phyloP scores from a whole-genome alignment of 139 green algal species.

The Parachlorella kessleri region DNA sequence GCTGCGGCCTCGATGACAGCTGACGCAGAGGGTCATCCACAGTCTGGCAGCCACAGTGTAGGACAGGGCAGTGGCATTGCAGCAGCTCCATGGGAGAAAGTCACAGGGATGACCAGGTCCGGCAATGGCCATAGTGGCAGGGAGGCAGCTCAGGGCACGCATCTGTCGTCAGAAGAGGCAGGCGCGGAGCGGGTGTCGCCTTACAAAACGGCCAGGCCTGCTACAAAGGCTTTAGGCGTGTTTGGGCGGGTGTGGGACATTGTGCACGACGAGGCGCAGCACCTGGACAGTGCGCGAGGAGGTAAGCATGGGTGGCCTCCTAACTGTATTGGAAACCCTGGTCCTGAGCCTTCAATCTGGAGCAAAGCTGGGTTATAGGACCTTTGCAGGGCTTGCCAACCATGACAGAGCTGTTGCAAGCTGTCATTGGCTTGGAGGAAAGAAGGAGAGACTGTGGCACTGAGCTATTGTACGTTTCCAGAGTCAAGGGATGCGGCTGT shows the following conservation, averaged over 20 bases:
- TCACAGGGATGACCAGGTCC: not conserved
- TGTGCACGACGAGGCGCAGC: slow-evolving; percentile 32
- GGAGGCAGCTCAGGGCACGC: not conserved
- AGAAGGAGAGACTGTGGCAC: no score
- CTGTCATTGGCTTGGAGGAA: no score
- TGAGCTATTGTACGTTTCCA: no score
- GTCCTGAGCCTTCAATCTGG: no score
- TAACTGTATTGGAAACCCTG: no score
- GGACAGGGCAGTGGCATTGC: not conserved
- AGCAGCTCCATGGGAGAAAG: not conserved
- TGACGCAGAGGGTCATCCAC: not conserved
- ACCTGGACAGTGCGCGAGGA: slow-evolving; percentile 16
- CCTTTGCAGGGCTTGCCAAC: no score
- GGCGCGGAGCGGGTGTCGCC: not conserved
- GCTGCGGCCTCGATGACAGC: not conserved
- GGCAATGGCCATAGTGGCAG: no score
- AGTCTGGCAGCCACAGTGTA: not conserved
- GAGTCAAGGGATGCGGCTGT: no score
- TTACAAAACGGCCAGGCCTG: not conserved
- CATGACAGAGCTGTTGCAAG: no score
- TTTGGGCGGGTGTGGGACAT: slow-evolving; percentile 38
- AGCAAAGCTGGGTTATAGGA: no score
- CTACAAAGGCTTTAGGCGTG: slow-evolving; percentile 13
- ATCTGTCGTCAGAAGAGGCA: not conserved
- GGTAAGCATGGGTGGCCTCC: not conserved